Percentiles rank a stretch among this genome's conserved stretches.
phyloP scores from a whole-genome alignment of 352 stramenopile genomes.

The Phytophthora gonapodyides region DNA sequence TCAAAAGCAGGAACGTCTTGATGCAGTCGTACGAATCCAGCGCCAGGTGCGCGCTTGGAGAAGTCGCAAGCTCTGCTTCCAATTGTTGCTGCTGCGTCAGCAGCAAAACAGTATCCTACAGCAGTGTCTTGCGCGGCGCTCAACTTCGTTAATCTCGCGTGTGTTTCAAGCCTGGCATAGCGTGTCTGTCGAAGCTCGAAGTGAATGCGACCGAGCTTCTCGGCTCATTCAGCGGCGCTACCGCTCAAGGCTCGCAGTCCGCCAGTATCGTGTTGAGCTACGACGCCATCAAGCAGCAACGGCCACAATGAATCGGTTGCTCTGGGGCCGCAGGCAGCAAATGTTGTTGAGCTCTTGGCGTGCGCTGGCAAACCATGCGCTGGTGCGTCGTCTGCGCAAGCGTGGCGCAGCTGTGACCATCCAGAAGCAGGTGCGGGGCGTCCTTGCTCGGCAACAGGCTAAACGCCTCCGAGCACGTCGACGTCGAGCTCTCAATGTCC shows the following conservation, averaged over 20 bases:
- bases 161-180: slow-evolving; percentile 38
- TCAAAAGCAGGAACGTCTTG: slow-evolving; percentile 35
- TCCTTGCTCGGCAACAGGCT: slow-evolving; percentile 42
- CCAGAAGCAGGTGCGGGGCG: slow-evolving; percentile 51
- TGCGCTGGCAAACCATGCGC: slow-evolving; percentile 49
- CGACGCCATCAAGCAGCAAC: slow-evolving; percentile 49
- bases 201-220: slow-evolving; percentile 25
- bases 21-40: slow-evolving; percentile 48
- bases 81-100: slow-evolving; percentile 37
- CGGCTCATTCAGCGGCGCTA: slow-evolving; percentile 50
- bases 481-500: slow-evolving; percentile 38
- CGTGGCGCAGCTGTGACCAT: slow-evolving; percentile 48
- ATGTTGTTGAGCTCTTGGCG: slow-evolving; percentile 42
- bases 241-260: slow-evolving; percentile 36
- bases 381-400: slow-evolving; percentile 54
- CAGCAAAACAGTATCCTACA: slow-evolving; percentile 50
- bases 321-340: slow-evolving; percentile 43
- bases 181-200: slow-evolving; percentile 16
- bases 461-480: slow-evolving; percentile 44
- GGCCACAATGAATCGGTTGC: slow-evolving; percentile 52
- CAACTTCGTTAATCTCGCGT: slow-evolving; percentile 20
- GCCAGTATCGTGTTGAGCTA: slow-evolving; percentile 45
- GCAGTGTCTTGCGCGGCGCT: slow-evolving; percentile 39
- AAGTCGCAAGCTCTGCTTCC: slow-evolving; percentile 40
- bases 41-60: slow-evolving; percentile 42